Conservation (phyloP, 2,329 filamentous ascomycete genomes). For the Pseudocercospora pini-densiflorae region DNA sequence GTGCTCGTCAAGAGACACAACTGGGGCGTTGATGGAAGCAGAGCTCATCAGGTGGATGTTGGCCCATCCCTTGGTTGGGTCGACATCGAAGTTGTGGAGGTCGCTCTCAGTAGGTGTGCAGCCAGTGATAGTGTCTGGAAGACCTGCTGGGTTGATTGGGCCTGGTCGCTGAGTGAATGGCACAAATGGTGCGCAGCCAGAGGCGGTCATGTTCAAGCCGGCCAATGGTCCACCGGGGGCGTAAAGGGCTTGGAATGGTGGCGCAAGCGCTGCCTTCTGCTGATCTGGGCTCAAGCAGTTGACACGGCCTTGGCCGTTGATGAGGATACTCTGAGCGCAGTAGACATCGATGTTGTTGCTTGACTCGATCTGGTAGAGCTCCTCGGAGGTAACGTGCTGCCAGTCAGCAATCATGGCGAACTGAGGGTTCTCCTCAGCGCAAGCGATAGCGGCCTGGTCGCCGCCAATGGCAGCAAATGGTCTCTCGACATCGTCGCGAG, state of each 20-base stretch:
- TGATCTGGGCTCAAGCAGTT: conserved; percentile 21
- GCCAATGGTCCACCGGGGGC: conserved; percentile 17
- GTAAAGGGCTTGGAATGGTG: conserved; percentile 20
- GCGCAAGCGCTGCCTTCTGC: conserved; percentile 19
- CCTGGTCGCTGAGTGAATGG: conserved; percentile 14
- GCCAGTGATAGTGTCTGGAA: conserved; percentile 19
- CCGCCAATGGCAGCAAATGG: conserved; percentile 13
- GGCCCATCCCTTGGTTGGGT: conserved; percentile 21
- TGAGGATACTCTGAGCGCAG: conserved; percentile 24
- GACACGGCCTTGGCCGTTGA: conserved; percentile 25
- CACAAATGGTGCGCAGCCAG: conserved; percentile 25
- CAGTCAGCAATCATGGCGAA: conserved; percentile 25
- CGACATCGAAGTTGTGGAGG: conserved; percentile 21
- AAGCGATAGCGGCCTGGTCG: conserved; percentile 13
- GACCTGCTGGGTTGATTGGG: conserved; percentile 17
- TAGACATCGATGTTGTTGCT: conserved; percentile 22
- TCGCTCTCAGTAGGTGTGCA: conserved; percentile 17
- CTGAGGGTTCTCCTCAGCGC: conserved; percentile 21
- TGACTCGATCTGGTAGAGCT: conserved; percentile 14
- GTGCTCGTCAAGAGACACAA: conserved; percentile 25
- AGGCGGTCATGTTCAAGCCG: conserved; percentile 14
- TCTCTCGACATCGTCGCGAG: conserved; percentile 2
- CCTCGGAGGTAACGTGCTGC: conserved; percentile 21
- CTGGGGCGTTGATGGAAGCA: conserved; percentile 18
- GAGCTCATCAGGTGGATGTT: conserved; percentile 24